Evolutionary conservation across 140 eudicot genomes (phyloP).

Genomic region (Cichorium intybus): DNA sequence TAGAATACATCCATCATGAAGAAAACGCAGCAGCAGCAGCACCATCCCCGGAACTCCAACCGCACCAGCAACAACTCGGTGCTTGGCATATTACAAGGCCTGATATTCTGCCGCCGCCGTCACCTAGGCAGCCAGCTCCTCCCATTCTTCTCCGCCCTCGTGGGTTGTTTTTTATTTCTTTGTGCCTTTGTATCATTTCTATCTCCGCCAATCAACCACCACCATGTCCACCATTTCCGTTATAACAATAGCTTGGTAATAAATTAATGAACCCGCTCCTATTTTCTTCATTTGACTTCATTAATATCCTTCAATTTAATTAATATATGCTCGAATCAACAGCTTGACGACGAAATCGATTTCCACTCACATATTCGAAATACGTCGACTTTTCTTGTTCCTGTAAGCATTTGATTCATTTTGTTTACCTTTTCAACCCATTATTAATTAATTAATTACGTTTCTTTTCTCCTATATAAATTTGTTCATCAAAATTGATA

Average conservation of each 20-base stretch:
- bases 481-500: not conserved
- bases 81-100: constrained; percentile 24
- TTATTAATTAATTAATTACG: not conserved
- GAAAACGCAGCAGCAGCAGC: constrained; percentile 19
- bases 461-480: not conserved
- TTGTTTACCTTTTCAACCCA: not conserved
- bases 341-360: constrained; percentile 34
- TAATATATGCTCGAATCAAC: not conserved
- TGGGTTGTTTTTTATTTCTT: constrained; percentile 39
- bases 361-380: constrained; percentile 31
- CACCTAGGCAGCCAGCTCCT: constrained; percentile 41
- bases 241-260: constrained; percentile 24
- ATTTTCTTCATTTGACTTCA: not conserved
- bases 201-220: constrained; percentile 56
- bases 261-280: not conserved
- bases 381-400: constrained; percentile 46
- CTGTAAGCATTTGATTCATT: constrained; percentile 38
- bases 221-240: constrained; percentile 27
- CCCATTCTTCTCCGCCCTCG: constrained; percentile 36
- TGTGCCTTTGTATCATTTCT: constrained; percentile 46
- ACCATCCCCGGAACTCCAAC: constrained; percentile 3
- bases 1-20: constrained; percentile 17
- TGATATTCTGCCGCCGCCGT: constrained; percentile 24
- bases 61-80: not conserved
- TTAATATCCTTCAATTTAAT: not conserved